Evolutionary conservation across 2,329 filamentous ascomycete genomes (phyloP).

Genomic region (Aspergillus luchuensis): DNA sequence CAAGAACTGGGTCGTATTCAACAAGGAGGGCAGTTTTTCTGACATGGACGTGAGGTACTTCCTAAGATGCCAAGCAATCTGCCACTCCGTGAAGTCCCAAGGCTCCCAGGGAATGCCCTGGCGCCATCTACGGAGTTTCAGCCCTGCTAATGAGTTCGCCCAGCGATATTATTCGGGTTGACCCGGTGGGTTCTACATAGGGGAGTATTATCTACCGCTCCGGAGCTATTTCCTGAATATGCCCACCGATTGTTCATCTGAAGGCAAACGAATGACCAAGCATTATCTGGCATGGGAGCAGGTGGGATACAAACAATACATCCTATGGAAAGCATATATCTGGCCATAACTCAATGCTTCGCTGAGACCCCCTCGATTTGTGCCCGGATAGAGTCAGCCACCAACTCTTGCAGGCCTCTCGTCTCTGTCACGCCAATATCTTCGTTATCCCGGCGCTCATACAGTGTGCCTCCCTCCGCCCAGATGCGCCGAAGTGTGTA

Average conservation of each 20-base stretch:
- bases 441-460: constrained; percentile 68
- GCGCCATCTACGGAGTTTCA: constrained; percentile 53
- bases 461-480: constrained; percentile 71
- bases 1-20: not conserved
- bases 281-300: too few relatives aligned
- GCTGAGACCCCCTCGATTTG: constrained; percentile 9
- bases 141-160: constrained; percentile 65
- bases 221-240: constrained; percentile 53
- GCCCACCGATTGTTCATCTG: not conserved
- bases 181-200: constrained; percentile 38
- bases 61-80: constrained; percentile 64
- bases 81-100: constrained; percentile 66
- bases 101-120: constrained; percentile 51
- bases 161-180: constrained; percentile 50
- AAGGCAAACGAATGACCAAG: too few relatives aligned
- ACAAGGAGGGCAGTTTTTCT: not conserved
- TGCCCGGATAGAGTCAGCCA: constrained; percentile 33
- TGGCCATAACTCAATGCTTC: not conserved
- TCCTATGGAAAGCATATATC: not conserved
- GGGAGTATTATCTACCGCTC: constrained; percentile 68
- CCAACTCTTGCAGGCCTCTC: constrained; percentile 56
- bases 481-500: constrained; percentile 70
- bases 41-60: constrained; percentile 51
- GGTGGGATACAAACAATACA: not conserved
- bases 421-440: constrained; percentile 56